Conservation (phyloP, 78 protist species). For the Goniomonas avonlea region DNA sequence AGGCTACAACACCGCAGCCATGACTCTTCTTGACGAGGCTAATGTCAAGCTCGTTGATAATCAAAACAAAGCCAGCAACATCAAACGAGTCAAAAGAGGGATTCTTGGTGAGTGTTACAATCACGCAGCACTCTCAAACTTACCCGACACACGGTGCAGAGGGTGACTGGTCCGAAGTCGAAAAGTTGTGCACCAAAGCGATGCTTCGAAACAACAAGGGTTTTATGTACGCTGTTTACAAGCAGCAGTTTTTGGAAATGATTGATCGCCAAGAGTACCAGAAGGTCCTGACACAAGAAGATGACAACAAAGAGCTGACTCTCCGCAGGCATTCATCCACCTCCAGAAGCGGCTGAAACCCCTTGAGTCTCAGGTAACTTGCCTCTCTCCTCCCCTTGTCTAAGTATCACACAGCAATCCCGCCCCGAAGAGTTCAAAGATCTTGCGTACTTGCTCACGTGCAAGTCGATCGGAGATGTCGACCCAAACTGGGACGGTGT, state of each 20-base stretch:
- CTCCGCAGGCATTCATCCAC: slow-evolving; percentile 21
- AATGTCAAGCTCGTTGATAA: slow-evolving; percentile 25
- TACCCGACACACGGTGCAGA: not conserved
- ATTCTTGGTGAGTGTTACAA: not conserved
- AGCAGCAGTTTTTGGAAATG: slow-evolving; percentile 70
- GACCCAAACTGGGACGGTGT: slow-evolving; percentile 45
- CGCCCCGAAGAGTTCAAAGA: slow-evolving; percentile 59
- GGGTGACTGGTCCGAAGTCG: slow-evolving; percentile 79
- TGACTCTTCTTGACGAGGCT: slow-evolving; percentile 70
- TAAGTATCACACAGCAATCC: not conserved
- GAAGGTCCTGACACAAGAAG: too few relatives aligned
- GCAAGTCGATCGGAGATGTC: slow-evolving; percentile 51
- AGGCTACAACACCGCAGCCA: slow-evolving; percentile 52
- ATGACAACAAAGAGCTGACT: too few relatives aligned
- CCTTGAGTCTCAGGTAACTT: slow-evolving; percentile 46
- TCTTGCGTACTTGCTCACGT: slow-evolving; percentile 64
- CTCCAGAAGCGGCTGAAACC: slow-evolving; percentile 66
- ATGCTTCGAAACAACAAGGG: slow-evolving; percentile 12
- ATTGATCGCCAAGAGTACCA: slow-evolving; percentile 42
- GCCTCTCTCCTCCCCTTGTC: too few relatives aligned
- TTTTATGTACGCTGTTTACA: slow-evolving; percentile 61
- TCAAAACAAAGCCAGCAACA: not conserved
- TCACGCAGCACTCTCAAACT: not conserved
- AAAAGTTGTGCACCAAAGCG: slow-evolving; percentile 31
- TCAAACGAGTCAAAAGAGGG: not conserved